Evolutionary conservation across 169 alveolate genomes (phyloP), one percentile per base, ranked within the genome.

Genomic region (Cryptosporidium sp.): DNA sequence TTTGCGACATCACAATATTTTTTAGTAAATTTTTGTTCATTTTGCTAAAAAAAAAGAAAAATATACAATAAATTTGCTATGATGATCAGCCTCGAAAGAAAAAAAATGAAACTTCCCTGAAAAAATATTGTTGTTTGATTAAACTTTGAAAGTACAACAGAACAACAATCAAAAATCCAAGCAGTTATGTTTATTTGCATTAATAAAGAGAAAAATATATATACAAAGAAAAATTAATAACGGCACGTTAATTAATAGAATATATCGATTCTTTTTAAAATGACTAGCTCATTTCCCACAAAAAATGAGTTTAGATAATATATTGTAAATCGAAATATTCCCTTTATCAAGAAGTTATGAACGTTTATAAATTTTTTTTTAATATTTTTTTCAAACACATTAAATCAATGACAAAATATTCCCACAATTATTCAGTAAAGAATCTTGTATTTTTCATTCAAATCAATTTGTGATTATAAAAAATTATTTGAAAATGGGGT

Each of bases 281-380:
- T 21, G 7, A 3, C 9, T 1, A 56, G 14, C 56, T 48, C 56
- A 48, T 56, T 56, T 56, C 67, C 35, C 67, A 56, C 29, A 56
- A 56, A 56, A 56, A 56, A 56, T 56, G 67, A 26, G 67, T 56
- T 26, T 56, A 23, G 37, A 26, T 23, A 12, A 56, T 23, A n/a
- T 56, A 18, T 53, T 12, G n/a, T 53, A 56, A 56, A 56, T 56
- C 67, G 5, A 56, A 56, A 56, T 56, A 56, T 26, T 56, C 56
- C n/a, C 37, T n/a, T n/a, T 10, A 56, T 56, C 3, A 37, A 56
- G 29, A 56, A 26, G 0, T 26, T 5, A 12, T 56, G 35, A 56
- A 56, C 23, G 26, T 4, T 56, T 9, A 23, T n/a, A 56, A 3
- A 21, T 37, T 8, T 42, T 23, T n/a, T 7, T 56, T 56, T 29